These are phyloP conservation scores for Bisporella sp. DNA, from an alignment of 2,329 filamentous ascomycete genomes.

Conservation along the genomic window DNA sequence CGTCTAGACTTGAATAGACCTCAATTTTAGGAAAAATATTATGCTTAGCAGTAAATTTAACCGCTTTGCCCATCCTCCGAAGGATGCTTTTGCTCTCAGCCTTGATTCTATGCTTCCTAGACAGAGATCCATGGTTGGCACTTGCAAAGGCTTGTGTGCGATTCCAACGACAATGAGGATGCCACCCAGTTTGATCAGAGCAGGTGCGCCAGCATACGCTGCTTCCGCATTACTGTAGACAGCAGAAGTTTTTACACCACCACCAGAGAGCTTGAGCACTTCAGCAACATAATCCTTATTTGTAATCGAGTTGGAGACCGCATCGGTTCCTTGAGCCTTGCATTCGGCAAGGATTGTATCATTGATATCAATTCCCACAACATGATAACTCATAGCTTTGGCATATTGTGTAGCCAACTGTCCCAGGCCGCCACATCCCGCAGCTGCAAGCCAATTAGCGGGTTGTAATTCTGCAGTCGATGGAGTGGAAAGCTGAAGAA, in stretches of 20 bases:
- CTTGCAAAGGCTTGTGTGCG: constrained; percentile 4
- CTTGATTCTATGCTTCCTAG: constrained; percentile 8
- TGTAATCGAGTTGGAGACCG: constrained; percentile 9
- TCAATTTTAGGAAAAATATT: constrained; percentile 12
- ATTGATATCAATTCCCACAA: constrained; percentile 11
- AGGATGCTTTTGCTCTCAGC: constrained; percentile 9
- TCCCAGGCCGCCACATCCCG: constrained; percentile 13
- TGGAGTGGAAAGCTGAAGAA: constrained; percentile 28
- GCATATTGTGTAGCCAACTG: constrained; percentile 14
- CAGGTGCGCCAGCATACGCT: constrained; percentile 31
- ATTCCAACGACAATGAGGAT: constrained; percentile 13
- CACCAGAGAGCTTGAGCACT: constrained; percentile 6
- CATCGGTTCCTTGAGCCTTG: constrained; percentile 9
- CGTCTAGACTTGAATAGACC: constrained; percentile 11
- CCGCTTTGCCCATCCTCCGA: constrained; percentile 5
- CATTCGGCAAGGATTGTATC: constrained; percentile 8
- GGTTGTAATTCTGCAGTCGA: constrained; percentile 29
- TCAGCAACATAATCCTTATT: constrained; percentile 21
- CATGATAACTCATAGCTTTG: constrained; percentile 9
- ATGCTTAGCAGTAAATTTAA: constrained; percentile 12
- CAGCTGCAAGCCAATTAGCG: constrained; percentile 10
- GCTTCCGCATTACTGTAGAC: constrained; percentile 26
- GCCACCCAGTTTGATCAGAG: constrained; percentile 24
- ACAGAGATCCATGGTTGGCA: constrained; percentile 7
- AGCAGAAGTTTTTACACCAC: constrained; percentile 9